Evolutionary conservation across 2,329 filamentous ascomycete genomes (phyloP).

Genomic region (Xylaria sp.): DNA sequence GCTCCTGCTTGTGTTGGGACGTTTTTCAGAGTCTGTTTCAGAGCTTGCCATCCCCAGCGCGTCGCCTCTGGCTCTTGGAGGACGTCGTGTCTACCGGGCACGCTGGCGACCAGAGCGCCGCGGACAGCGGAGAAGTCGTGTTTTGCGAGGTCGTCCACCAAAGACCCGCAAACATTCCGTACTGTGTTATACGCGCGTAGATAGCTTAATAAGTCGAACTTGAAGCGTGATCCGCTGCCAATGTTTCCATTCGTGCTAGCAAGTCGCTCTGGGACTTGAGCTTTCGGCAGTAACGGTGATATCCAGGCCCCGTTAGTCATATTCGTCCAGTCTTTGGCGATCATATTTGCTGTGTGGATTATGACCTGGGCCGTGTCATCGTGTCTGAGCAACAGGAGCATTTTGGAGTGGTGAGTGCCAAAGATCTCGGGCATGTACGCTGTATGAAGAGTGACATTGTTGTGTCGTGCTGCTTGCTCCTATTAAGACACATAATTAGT

Average conservation of each 20-base stretch:
- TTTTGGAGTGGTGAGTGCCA: constrained; percentile 88
- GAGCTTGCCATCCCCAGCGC: constrained; percentile 80
- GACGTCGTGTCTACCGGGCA: constrained; percentile 73
- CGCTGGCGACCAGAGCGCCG: constrained; percentile 80
- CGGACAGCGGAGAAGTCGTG: constrained; percentile 78
- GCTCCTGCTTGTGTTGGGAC: constrained; percentile 59
- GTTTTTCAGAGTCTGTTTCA: constrained; percentile 68
- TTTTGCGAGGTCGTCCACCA: constrained; percentile 66
- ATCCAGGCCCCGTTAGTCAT: constrained; percentile 88
- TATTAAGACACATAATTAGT: constrained; percentile 50
- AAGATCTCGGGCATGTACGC: constrained; percentile 87
- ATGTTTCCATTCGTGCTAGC: constrained; percentile 47
- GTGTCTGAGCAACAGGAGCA: constrained; percentile 83
- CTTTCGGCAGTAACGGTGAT: constrained; percentile 74
- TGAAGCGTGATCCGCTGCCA: constrained; percentile 78
- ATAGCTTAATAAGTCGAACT: constrained; percentile 78
- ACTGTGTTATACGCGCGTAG: constrained; percentile 73
- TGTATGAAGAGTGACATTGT: constrained; percentile 76
- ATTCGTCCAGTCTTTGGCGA: constrained; percentile 85
- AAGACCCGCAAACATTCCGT: constrained; percentile 61
- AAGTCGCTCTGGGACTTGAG: constrained; percentile 34
- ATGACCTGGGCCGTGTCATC: constrained; percentile 81
- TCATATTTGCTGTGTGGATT: constrained; percentile 93
- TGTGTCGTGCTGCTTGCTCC: constrained; percentile 69
- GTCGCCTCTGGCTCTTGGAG: constrained; percentile 61